phyloP scores from a whole-genome alignment of 768 basidiomycete species.

The Panellus pusillus region DNA sequence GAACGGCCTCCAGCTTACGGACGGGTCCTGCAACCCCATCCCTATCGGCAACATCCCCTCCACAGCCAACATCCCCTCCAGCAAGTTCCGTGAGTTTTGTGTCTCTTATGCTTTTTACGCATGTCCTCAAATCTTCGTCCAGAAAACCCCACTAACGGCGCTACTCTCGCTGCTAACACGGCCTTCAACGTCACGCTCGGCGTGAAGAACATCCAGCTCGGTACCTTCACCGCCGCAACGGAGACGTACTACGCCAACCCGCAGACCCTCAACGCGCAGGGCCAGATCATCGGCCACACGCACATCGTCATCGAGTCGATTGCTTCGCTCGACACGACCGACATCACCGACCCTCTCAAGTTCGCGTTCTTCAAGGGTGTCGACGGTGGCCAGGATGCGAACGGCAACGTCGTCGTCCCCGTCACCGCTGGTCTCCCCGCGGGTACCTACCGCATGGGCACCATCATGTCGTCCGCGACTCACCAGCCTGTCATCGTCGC shows the following conservation, averaged over 20 bases:
- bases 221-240: slow-evolving; percentile 57
- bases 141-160: slow-evolving; percentile 40
- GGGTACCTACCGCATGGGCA: slow-evolving; percentile 58
- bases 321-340: slow-evolving; percentile 42
- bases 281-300: slow-evolving; percentile 56
- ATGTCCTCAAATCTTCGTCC: background rate
- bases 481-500: slow-evolving; percentile 60
- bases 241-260: slow-evolving; percentile 58
- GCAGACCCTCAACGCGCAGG: slow-evolving; percentile 50
- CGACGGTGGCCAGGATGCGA: slow-evolving; percentile 38
- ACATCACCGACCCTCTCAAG: slow-evolving; percentile 45
- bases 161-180: slow-evolving; percentile 43
- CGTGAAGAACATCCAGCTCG: slow-evolving; percentile 47
- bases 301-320: slow-evolving; percentile 59
- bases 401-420: slow-evolving; percentile 49
- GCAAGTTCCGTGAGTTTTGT: slow-evolving; percentile 39
- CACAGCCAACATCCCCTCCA: slow-evolving; percentile 45
- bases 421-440: slow-evolving; percentile 58
- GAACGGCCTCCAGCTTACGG: slow-evolving; percentile 51
- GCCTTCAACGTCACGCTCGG: slow-evolving; percentile 53
- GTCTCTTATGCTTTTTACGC: background rate
- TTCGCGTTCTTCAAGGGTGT: slow-evolving; percentile 63
- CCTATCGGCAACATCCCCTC: slow-evolving; percentile 57
- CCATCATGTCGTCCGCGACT: slow-evolving; percentile 57
- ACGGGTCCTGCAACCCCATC: slow-evolving; percentile 59